A percentile compares a stretch with the other conserved stretches of the same genome.
phyloP scores from a whole-genome alignment of 306 rosid species.

The Citrullus colocynthis region DNA sequence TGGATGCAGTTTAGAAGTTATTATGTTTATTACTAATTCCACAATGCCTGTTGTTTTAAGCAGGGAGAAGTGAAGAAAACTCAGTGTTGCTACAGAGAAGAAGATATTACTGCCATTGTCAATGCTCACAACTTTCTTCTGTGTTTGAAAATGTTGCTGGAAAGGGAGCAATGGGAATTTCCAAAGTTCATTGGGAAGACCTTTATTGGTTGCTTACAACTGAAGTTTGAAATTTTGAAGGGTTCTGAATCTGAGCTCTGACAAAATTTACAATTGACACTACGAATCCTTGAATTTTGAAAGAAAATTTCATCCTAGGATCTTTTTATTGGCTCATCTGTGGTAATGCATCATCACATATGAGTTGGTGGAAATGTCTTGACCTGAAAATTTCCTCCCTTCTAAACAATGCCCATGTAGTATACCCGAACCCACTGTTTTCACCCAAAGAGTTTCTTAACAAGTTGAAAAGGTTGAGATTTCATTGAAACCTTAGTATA shows the following conservation, averaged over 20 bases:
- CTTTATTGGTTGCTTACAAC: not conserved
- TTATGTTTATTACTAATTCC: slow-evolving; percentile 6
- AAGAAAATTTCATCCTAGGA: not conserved
- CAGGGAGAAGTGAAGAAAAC: not conserved
- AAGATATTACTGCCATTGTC: not conserved
- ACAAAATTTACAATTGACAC: not conserved
- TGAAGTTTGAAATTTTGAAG: too few species aligned
- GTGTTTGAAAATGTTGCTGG: not conserved
- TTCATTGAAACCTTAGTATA: too few species aligned
- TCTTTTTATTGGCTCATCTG: not conserved
- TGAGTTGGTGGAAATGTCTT: not conserved
- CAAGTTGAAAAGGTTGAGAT: too few species aligned
- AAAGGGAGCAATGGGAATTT: not conserved
- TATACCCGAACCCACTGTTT: too few species aligned
- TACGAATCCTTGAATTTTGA: not conserved
- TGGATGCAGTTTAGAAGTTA: slow-evolving; percentile 23
- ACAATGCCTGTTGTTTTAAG: not conserved
- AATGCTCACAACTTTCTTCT: not conserved
- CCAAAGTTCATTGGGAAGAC: not conserved
- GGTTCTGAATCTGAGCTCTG: not conserved
- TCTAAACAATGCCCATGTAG: not conserved
- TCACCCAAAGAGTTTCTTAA: too few species aligned
- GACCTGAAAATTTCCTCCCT: not conserved
- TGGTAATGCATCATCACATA: not conserved
- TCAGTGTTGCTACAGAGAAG: not conserved